Conservation (phyloP, 2,329 filamentous ascomycete species). For the Alternaria panax region DNA sequence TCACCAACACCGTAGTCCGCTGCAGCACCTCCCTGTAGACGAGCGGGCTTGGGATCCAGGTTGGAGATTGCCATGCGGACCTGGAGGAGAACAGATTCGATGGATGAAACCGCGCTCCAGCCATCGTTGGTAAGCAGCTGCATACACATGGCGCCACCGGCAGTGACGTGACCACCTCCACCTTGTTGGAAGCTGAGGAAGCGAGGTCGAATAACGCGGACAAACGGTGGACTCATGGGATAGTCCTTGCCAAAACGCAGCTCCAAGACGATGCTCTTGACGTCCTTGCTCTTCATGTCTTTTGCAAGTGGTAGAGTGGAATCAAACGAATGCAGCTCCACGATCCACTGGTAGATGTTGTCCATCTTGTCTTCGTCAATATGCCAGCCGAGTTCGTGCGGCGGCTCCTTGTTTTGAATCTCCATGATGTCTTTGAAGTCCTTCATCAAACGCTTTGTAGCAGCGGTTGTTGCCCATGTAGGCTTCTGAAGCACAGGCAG, state of each 20-base stretch:
- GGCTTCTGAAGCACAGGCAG: conserved; percentile 73
- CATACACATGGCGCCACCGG: conserved; percentile 84
- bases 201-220: conserved; percentile 80
- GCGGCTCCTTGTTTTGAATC: conserved; percentile 66
- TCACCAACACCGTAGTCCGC: conserved; percentile 72
- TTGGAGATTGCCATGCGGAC: conserved; percentile 78
- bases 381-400: conserved; percentile 81
- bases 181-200: conserved; percentile 75
- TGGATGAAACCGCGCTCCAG: conserved; percentile 75
- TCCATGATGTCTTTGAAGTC: conserved; percentile 71
- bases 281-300: conserved; percentile 71
- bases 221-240: conserved; percentile 81
- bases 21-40: conserved; percentile 58
- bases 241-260: conserved; percentile 80
- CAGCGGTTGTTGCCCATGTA: conserved; percentile 67
- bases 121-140: conserved; percentile 81
- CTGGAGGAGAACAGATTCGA: conserved; percentile 83
- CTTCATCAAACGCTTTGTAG: conserved; percentile 68
- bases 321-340: conserved; percentile 87
- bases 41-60: conserved; percentile 73
- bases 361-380: conserved; percentile 71
- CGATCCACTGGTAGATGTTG: conserved; percentile 90
- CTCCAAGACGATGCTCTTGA: conserved; percentile 78
- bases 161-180: conserved; percentile 86
- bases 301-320: conserved; percentile 69